These are phyloP conservation scores for Bifiguratus adelaidae DNA, from an alignment of 192 early-diverging fungal genomes.

Conservation along the genomic window DNA sequence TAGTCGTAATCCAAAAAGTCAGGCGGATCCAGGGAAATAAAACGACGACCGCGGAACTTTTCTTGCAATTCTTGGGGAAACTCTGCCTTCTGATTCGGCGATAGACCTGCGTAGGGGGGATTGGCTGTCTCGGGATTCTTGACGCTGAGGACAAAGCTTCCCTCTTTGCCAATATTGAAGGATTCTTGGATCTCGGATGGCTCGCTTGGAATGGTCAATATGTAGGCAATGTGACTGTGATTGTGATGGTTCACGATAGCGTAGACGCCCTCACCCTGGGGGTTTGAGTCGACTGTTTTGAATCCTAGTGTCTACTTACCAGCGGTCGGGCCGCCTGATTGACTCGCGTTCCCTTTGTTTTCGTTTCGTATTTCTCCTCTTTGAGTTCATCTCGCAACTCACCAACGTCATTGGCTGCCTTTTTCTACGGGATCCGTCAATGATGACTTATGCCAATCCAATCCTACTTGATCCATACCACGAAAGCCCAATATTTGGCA, in stretches of 20 bases:
- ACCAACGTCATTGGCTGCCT: slow-evolving; percentile 12
- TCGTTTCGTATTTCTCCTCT: slow-evolving; percentile 14
- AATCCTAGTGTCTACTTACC: no score
- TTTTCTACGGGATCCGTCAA: background rate
- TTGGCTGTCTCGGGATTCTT: slow-evolving; percentile 18
- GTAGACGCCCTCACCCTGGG: slow-evolving; percentile 29
- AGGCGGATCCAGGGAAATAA: slow-evolving; percentile 15
- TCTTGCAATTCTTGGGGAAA: slow-evolving; percentile 10
- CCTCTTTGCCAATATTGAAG: slow-evolving; percentile 28
- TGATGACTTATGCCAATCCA: background rate
- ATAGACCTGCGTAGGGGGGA: slow-evolving; percentile 3
- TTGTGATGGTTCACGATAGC: slow-evolving; percentile 18
- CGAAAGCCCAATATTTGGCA: slow-evolving; percentile 25
- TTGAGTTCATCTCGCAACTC: slow-evolving; percentile 13
- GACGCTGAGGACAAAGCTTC: slow-evolving; percentile 23
- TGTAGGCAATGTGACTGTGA: slow-evolving; percentile 28
- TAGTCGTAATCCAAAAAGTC: slow-evolving; percentile 18
- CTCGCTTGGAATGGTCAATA: slow-evolving; percentile 19
- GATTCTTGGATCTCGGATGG: slow-evolving; percentile 24
- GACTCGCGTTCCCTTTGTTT: slow-evolving; percentile 14
- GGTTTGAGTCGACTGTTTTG: no score
- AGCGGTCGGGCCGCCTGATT: slow-evolving; percentile 14
- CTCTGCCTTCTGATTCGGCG: slow-evolving; percentile 8
- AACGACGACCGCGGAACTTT: slow-evolving; percentile 14
- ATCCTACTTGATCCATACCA: slow-evolving; percentile 5